Base-by-base conservation (phyloP, 768 basidiomycete genomes). In the Boletus pseudopeckii region DNA sequence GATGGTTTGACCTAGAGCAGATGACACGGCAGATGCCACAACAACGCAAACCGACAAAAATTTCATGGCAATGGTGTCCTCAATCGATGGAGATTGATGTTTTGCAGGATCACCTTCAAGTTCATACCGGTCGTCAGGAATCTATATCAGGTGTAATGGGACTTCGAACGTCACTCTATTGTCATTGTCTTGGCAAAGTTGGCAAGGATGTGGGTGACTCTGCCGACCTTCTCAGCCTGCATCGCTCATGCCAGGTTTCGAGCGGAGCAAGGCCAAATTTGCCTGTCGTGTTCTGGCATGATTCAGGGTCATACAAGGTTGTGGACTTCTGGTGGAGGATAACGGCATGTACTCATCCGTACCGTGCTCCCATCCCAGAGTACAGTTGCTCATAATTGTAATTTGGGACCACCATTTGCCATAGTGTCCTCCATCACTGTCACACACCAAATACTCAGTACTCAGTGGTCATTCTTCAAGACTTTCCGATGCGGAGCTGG, bases 1-100 rank as follows among this genome's bases (percentile, higher is more conserved):
- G 36, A 62, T 60, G 10, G 59, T 65, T 5, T 60, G 56, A 4
- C 56, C 54, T 2, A 64, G 40, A 14, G 15, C 52, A n/a, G 46
- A 55, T 22, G 36, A 34, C 22, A 53, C 10, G 13, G 45, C 41
- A 2, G 50, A 57, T 26, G 45, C 44, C 33, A 45, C 17, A 20
- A 58, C 38, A 30, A 20, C 39, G 11, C 30, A 48, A 26, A 38
- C 10, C 0, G 46, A n/a, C 30, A 54, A 24, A 15, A 39, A 14
- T 18, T 57, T 58, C 55, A 60, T 65, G 24, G 9, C 33, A 10
- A 10, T 7, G 7, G 22, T 26, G 9, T 38, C 53, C 22, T 30
- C 20, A 15, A 32, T 39, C 14, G 24, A 37, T 22, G 34, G 2
- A 10, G 18, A 24, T 30, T 17, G 18, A 38, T 40, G 22, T 40